A percentile compares a stretch with the other conserved stretches of the same genome.
Conservation (phyloP, 1,284 basidiomycete genomes). For the Ceratobasidium sp. region DNA sequence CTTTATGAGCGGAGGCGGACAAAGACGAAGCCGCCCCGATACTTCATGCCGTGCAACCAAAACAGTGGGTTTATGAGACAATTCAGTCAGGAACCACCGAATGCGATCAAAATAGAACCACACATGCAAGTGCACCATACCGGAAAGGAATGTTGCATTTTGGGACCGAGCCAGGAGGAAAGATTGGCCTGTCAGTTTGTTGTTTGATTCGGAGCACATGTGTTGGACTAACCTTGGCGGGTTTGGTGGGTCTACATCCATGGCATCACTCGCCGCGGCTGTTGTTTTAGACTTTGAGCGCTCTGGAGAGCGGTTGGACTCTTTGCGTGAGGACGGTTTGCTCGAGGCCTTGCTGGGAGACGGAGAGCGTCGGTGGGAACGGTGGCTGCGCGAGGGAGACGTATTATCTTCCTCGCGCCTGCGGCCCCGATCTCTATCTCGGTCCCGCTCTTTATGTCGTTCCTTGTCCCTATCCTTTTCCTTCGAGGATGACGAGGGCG, state of each 20-base stretch:
- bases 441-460: not conserved
- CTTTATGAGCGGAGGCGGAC: not conserved
- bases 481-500: not conserved
- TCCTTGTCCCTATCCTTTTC: conserved; percentile 12
- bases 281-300: not conserved
- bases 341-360: not conserved
- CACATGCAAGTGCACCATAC: not conserved
- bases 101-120: not conserved
- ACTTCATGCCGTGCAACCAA: not conserved
- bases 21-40: not conserved
- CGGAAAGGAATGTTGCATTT: too few species aligned
- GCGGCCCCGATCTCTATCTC: conserved; percentile 10
- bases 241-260: conserved; percentile 21
- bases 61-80: not conserved
- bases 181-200: too few species aligned
- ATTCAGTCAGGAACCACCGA: conserved; percentile 11
- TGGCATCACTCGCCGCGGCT: not conserved
- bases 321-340: not conserved
- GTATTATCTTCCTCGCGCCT: not conserved
- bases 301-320: not conserved
- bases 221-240: not conserved
- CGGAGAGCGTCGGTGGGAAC: conserved; percentile 6
- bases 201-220: not conserved
- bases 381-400: conserved; percentile 1
- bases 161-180: too few species aligned